These are phyloP conservation scores for Hyphodiscus sp. DNA, from an alignment of 2,329 filamentous ascomycete genomes.

Conservation along the genomic window DNA sequence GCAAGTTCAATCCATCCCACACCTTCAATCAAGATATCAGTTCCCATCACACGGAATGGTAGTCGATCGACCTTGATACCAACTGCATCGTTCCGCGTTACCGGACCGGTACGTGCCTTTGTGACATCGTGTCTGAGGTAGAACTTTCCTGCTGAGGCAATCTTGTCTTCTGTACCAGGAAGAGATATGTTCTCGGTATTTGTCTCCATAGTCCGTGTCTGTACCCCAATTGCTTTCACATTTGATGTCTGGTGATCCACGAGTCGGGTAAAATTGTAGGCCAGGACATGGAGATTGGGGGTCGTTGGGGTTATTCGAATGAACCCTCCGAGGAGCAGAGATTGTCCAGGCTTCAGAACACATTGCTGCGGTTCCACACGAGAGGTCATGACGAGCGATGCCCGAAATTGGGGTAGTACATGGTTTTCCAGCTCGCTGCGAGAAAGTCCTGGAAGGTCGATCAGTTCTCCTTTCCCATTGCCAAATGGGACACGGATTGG, in stretches of 20 bases:
- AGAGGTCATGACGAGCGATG: conserved; percentile 69
- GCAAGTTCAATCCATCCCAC: conserved; percentile 89
- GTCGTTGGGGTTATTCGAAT: conserved; percentile 77
- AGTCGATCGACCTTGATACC: conserved; percentile 60
- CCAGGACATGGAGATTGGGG: conserved; percentile 59
- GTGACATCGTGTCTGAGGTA: conserved; percentile 78
- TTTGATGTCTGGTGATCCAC: conserved; percentile 70
- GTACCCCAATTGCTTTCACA: conserved; percentile 70
- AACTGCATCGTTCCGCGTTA: conserved; percentile 57
- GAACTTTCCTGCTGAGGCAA: conserved; percentile 68
- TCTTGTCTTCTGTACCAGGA: conserved; percentile 49
- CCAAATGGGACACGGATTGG: conserved; percentile 92
- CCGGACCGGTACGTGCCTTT: conserved; percentile 64
- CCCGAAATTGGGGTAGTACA: conserved; percentile 59
- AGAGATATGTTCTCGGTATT: conserved; percentile 58
- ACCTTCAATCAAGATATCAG: conserved; percentile 85
- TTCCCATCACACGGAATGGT: conserved; percentile 72
- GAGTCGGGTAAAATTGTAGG: conserved; percentile 83
- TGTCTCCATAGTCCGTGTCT: conserved; percentile 54
- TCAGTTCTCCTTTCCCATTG: conserved; percentile 77
- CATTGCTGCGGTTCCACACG: conserved; percentile 69
- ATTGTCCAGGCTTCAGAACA: conserved; percentile 68
- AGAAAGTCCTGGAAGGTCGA: conserved; percentile 83
- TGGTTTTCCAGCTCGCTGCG: conserved; percentile 66
- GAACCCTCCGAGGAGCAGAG: conserved; percentile 77